Evolutionary conservation across 352 stramenopile genomes (phyloP).

Genomic region (Phytopythium montanum): DNA sequence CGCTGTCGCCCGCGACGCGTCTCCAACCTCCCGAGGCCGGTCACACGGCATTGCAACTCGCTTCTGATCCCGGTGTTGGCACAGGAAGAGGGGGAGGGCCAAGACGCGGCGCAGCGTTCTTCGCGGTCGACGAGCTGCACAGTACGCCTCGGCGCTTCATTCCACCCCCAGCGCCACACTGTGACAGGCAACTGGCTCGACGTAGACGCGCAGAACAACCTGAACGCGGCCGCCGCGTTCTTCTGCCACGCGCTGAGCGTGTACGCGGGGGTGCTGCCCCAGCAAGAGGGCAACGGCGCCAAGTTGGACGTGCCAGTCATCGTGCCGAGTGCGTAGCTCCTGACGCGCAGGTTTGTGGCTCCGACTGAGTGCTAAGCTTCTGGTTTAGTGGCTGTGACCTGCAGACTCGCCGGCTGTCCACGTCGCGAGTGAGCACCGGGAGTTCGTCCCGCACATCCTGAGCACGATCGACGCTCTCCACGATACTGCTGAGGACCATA

Average conservation of each 20-base stretch:
- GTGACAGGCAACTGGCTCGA: neutral
- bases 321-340: neutral
- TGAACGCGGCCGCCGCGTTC: slow-evolving; percentile 35
- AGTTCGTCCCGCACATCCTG: slow-evolving; percentile 19
- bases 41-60: neutral
- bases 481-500: neutral
- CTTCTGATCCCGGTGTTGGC: neutral
- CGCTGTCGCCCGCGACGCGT: slow-evolving; percentile 23
- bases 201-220: slow-evolving; percentile 50
- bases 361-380: slow-evolving; percentile 1
- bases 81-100: slow-evolving; percentile 32
- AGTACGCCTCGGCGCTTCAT: slow-evolving; percentile 25
- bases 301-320: slow-evolving; percentile 11
- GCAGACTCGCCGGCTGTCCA: slow-evolving; percentile 19
- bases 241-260: slow-evolving; percentile 37
- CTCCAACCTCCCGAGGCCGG: neutral
- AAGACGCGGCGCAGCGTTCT: slow-evolving; percentile 37
- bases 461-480: neutral
- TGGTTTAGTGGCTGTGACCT: neutral
- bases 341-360: neutral
- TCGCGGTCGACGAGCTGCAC: slow-evolving; percentile 61
- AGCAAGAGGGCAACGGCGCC: slow-evolving; percentile 14
- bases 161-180: neutral
- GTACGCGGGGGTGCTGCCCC: slow-evolving; percentile 19
- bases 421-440: slow-evolving; percentile 11